Evolutionary conservation across 148 eudicot species (phyloP), one percentile per base, ranked within the genome.

Genomic region (Tetragonia tetragonoides): DNA sequence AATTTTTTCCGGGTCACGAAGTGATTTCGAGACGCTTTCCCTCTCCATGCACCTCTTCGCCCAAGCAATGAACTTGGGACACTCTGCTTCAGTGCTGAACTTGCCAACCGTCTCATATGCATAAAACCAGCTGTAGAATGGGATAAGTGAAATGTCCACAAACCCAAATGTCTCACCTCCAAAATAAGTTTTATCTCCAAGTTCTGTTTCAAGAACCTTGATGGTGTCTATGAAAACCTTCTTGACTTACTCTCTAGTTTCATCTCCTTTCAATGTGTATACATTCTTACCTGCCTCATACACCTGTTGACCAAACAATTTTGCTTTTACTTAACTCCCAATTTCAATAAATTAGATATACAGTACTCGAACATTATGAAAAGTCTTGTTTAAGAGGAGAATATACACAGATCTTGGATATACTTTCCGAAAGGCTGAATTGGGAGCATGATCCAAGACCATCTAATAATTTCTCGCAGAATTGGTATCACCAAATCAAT

Each of bases 11-110:
- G 42, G 23, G 21, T 74, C 67, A n/a, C 69, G 70, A 3, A 78
- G 61, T 44, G 75, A 60, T 7, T 46, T 70, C 0, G 11, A 39
- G 28, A 78, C 80, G 47, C 75, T 78, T 7, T 62, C 59, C 8
- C 80, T 63, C 56, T 78, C 18, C 80, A 70, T 70, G 42, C 77
- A 79, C 60, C 76, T 72, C 37, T 72, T 72, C 51, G 65, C 81
- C 81, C 81, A 79, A 21, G 65, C 71, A 64, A 79, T 46, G 7
- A 79, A 28, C 6, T 62, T 72, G 7, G 81, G 81, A 12, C 76
- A 79, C 24, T 72, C 10, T 16, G 49, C 51, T 46, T 51, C 76
- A 10, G 64, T 23, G 28, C 16, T 72, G 2, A 79, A 40, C n/a
- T 40, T 10, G 4, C 71, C 70, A 5, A 56, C 39, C 6, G 21